Evolutionary conservation across 805 yeast species (phyloP), one percentile per base, ranked within the genome.

Genomic region (Saccharomyces mikatae): DNA sequence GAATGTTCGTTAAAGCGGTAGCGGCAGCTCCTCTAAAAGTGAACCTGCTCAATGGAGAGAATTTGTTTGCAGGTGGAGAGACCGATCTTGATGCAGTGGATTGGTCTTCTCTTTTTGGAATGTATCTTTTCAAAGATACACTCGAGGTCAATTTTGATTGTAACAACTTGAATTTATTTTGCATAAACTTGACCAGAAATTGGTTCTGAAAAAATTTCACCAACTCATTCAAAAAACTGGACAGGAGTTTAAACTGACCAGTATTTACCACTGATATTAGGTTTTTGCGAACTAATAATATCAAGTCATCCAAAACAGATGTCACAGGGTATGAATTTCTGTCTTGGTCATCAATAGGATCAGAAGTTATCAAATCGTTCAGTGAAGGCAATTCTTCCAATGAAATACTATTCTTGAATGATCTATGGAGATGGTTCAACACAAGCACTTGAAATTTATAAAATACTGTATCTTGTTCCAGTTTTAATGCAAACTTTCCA

Each of bases 231-330:
- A 70, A 58, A 47, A 67, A 67, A 26, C 58, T 56, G 1, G 60
- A 57, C 29, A 69, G 58, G 1, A 72, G 48, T 11, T 50, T 52
- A 50, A 56, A 54, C 56, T 87, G 86, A 0, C 96, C 95, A 0
- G 96, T 80, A 48, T 87, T 84, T 11, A 90, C 74, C 1, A 83
- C 76, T 55, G 84, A 86, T 26, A 82, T 72, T 36, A 90, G 67
- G 17, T 87, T 77, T 41, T 83, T 80, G 62, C 88, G 86, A 48
- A 91, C 71, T 8, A 90, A 81, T 61, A 89, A 75, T 28, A 89
- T 79, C 32, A 88, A 73, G 66, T 94, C 99, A 62, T 94, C 99
- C 26, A 91, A 82, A 24, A 89, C 83, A 0, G 97, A 89, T 0
- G 95, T 82, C 4, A 86, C 80, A 2, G 91, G 92, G 4, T 84